phyloP scores from a whole-genome alignment of 2,329 filamentous ascomycete species.

The Plenodomus lindquistii region DNA sequence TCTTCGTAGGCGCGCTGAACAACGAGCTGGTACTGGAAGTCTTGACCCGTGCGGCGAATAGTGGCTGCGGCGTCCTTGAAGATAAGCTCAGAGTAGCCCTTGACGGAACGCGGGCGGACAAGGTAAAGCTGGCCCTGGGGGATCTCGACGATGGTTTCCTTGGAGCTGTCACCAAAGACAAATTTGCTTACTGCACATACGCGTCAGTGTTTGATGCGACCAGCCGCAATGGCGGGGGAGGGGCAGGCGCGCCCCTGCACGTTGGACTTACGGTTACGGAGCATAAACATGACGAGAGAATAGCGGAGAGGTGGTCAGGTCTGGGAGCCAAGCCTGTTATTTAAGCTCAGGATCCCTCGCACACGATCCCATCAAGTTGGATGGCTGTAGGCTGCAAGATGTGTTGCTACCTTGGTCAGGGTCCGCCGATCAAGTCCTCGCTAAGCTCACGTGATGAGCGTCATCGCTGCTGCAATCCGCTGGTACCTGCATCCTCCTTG shows the following conservation, averaged over 20 bases:
- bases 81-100: constrained; percentile 97
- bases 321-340: constrained; percentile 20
- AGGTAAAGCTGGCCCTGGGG: constrained; percentile 96
- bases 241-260: constrained; percentile 24
- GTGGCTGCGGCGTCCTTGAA: constrained; percentile 95
- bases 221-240: constrained; percentile 32
- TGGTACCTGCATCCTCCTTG: neutral
- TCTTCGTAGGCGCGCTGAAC: constrained; percentile 97
- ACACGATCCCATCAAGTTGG: neutral
- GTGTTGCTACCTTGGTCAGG: neutral
- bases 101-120: constrained; percentile 90
- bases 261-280: constrained; percentile 44
- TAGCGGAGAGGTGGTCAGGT: constrained; percentile 8
- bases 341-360: constrained; percentile 11
- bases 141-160: constrained; percentile 92
- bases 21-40: constrained; percentile 96
- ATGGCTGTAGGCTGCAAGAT: neutral
- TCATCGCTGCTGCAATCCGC: too few relatives aligned
- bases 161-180: constrained; percentile 84
- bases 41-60: constrained; percentile 89
- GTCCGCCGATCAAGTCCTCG: neutral
- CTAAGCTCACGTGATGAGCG: neutral
- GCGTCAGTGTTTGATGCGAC: constrained; percentile 11
- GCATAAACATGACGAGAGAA: constrained; percentile 45
- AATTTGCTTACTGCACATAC: constrained; percentile 76